Evolutionary conservation across 176 grass and related monocot species (phyloP), one percentile per base, ranked within the genome.

Genomic region (Aegilops umbellulata): DNA sequence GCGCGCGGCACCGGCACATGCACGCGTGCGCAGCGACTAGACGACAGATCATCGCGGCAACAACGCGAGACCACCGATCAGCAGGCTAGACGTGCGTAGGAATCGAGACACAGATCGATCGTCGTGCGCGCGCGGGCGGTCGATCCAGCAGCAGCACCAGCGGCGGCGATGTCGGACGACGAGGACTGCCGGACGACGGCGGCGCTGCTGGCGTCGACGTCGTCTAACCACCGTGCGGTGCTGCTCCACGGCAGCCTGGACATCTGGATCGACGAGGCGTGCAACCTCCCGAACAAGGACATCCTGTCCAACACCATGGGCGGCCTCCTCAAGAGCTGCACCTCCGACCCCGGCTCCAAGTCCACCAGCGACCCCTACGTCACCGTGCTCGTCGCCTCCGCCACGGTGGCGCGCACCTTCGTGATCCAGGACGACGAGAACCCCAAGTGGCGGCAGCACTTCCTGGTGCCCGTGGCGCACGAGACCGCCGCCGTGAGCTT

Each of bases 301-400:
- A 91, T 92, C 32, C 76, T 95, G n/a, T 90, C 86, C 57, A 95
- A 94, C 88, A 94, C 90, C 29, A 25, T 98, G 51, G 83, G 22
- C 64, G 93, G 92, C 83, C 53, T 94, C 70, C 36, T 98, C 55
- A 80, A 91, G 16, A 72, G 32, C 9, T 61, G 70, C 61, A 41
- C 77, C 38, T 80, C 64, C 38, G 6, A 85, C 65, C 47, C 82
- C 47, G 71, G 64, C 17, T 61, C 58, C 10, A 90, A 89, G 62
- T 67, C 79, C 74, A 98, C 96, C 74, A 98, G 96, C 83, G 96
- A 98, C 66, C 96, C 96, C 38, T 98, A 95, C 79, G 96, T 98
- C 1, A 92, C 91, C 14, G 85, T 98, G 36, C 85, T 69, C n/a
- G 73, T 94, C 14, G 88, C 68, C 1, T 80, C 72, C 30, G 93